A percentile compares a stretch with the other conserved stretches of the same genome.
phyloP scores from a whole-genome alignment of 2,329 filamentous ascomycete species.

The Fusarium longipes region DNA sequence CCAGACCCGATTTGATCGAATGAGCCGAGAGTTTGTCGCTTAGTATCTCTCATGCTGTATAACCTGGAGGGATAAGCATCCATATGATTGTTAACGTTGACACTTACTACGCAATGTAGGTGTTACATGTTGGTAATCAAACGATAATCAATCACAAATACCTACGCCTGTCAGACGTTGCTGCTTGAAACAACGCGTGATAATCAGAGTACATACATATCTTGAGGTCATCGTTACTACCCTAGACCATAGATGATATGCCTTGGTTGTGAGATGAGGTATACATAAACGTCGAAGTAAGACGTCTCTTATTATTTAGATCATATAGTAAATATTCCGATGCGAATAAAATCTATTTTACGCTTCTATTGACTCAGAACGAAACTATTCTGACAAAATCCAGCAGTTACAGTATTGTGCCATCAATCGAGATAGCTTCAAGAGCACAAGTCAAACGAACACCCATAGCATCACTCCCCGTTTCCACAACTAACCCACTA shows the following conservation, averaged over 20 bases:
- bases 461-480: neutral
- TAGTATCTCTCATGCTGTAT: neutral
- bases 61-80: slow-evolving; percentile 9
- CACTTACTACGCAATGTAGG: neutral
- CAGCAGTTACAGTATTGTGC: neutral
- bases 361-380: rapidly evolving
- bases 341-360: no score
- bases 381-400: no score
- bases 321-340: no score
- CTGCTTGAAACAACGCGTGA: neutral
- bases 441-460: no score
- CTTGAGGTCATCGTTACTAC: no score
- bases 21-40: slow-evolving; percentile 18
- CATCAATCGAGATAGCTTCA: neutral
- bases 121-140: neutral
- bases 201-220: no score
- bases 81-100: neutral
- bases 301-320: no score
- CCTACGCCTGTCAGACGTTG: neutral
- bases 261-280: neutral
- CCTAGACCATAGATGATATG: neutral
- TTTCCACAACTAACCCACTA: neutral
- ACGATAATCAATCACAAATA: neutral
- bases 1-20: slow-evolving; percentile 21
- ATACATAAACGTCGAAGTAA: neutral